Conservation (phyloP, 768 basidiomycete genomes). For the Russula virescens region DNA sequence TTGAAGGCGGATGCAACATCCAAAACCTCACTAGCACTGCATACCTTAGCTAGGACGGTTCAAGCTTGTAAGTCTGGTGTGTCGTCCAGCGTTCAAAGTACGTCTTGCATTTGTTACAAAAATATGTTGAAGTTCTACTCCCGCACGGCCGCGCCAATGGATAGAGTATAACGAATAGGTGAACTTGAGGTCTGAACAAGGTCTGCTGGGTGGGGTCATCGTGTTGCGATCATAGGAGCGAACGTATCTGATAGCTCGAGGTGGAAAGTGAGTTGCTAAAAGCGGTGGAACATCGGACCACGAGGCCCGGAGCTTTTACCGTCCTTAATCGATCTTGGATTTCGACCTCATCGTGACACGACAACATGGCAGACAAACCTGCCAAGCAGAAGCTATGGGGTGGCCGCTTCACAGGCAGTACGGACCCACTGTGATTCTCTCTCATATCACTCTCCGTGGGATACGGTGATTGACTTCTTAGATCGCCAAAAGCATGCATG, state of each 20-base stretch:
- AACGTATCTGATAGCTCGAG: not conserved
- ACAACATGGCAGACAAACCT: slow-evolving; percentile 36
- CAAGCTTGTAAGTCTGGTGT: too few species aligned
- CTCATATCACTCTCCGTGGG: not conserved
- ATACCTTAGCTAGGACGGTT: not conserved
- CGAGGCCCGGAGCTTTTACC: too few species aligned
- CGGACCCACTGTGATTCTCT: slow-evolving; percentile 70
- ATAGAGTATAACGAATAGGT: too few species aligned
- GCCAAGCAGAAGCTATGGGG: slow-evolving; percentile 81
- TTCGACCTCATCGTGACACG: slow-evolving; percentile 28
- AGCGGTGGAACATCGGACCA: not conserved
- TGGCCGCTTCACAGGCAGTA: slow-evolving; percentile 78
- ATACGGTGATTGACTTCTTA: slow-evolving; percentile 21
- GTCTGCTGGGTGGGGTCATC: too few species aligned
- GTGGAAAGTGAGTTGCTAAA: not conserved
- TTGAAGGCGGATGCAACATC: not conserved
- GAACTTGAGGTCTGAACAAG: too few species aligned
- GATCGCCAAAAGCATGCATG: slow-evolving; percentile 70
- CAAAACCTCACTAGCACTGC: not conserved
- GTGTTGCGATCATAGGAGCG: too few species aligned
- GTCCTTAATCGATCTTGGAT: not conserved
- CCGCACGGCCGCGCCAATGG: too few species aligned
- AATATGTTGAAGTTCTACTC: not conserved
- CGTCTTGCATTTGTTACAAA: not conserved
- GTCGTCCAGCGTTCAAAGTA: not conserved